A percentile compares a stretch with the other conserved stretches of the same genome.
phyloP scores from a whole-genome alignment of 2,329 filamentous ascomycete genomes.

The Aspergillus sergii region DNA sequence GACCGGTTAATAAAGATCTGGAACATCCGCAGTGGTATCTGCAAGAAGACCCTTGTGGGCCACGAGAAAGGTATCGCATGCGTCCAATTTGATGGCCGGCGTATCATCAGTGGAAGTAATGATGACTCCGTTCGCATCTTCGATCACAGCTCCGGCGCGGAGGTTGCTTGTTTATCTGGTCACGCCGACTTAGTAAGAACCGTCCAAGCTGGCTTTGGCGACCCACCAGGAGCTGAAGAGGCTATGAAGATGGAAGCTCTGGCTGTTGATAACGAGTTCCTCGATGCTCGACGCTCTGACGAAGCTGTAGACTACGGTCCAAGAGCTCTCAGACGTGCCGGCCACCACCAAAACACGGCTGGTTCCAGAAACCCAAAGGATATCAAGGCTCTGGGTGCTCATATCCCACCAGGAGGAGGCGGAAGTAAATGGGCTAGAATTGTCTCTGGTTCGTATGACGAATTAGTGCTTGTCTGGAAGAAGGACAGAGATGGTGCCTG shows the following conservation, averaged over 20 bases:
- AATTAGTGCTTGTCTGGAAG: slow-evolving; percentile 93
- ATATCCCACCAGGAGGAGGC: slow-evolving; percentile 86
- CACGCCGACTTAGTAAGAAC: slow-evolving; percentile 88
- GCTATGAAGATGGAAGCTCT: slow-evolving; percentile 74
- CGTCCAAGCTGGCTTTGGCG: slow-evolving; percentile 91
- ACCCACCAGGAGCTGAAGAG: slow-evolving; percentile 76
- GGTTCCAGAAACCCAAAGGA: slow-evolving; percentile 76
- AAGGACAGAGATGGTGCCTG: slow-evolving; percentile 82
- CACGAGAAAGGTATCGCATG: slow-evolving; percentile 96
- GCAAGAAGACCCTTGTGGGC: slow-evolving; percentile 76
- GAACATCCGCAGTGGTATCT: slow-evolving; percentile 80
- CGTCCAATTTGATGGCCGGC: slow-evolving; percentile 90
- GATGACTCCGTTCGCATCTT: slow-evolving; percentile 97
- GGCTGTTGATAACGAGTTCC: slow-evolving; percentile 73
- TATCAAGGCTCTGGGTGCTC: slow-evolving; percentile 75
- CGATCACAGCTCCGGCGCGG: slow-evolving; percentile 79
- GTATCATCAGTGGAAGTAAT: slow-evolving; percentile 94
- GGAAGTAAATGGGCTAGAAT: slow-evolving; percentile 91
- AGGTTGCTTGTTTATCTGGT: slow-evolving; percentile 83
- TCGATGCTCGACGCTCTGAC: slow-evolving; percentile 57
- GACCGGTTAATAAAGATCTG: slow-evolving; percentile 93
- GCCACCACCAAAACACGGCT: slow-evolving; percentile 59
- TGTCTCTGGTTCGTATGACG: slow-evolving; percentile 94
- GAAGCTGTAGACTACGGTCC: slow-evolving; percentile 37
- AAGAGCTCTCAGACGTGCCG: slow-evolving; percentile 55